phyloP scores from a whole-genome alignment of 2,329 filamentous ascomycete genomes.

The Botrytis elliptica region DNA sequence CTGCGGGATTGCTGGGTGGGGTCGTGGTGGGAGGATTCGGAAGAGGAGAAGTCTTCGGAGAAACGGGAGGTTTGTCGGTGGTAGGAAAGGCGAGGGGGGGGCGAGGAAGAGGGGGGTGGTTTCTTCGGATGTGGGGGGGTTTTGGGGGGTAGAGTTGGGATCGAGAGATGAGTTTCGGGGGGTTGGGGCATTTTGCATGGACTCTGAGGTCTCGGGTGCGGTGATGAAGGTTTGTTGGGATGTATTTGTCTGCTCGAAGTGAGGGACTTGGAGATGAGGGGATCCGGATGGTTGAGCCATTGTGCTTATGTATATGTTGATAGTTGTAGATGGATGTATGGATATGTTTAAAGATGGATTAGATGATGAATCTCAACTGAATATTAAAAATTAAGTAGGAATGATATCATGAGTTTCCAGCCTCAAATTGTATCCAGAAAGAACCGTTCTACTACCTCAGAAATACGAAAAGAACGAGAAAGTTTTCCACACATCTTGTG shows the following conservation, averaged over 20 bases:
- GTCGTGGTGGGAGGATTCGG: neutral
- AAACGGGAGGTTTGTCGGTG: neutral
- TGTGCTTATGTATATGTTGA: rapidly evolving
- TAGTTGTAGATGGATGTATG: neutral
- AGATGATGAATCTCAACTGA: neutral
- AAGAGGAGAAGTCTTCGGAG: neutral
- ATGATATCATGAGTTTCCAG: neutral
- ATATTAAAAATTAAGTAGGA: neutral
- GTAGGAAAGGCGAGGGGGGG: no score
- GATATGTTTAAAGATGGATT: neutral
- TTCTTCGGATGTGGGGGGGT: neutral
- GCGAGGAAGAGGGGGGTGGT: neutral
- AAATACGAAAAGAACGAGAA: neutral
- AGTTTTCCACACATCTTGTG: neutral
- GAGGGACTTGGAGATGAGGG: no score
- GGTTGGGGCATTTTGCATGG: neutral
- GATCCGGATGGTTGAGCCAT: neutral
- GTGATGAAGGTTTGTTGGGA: neutral
- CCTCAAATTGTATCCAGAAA: neutral
- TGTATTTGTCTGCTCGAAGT: neutral
- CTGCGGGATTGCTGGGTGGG: neutral
- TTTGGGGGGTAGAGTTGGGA: neutral
- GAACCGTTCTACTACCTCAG: neutral
- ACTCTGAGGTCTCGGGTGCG: neutral
- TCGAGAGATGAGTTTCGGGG: no score